Evolutionary conservation across 768 basidiomycete species (phyloP).

Genomic region (Suillus placidus): DNA sequence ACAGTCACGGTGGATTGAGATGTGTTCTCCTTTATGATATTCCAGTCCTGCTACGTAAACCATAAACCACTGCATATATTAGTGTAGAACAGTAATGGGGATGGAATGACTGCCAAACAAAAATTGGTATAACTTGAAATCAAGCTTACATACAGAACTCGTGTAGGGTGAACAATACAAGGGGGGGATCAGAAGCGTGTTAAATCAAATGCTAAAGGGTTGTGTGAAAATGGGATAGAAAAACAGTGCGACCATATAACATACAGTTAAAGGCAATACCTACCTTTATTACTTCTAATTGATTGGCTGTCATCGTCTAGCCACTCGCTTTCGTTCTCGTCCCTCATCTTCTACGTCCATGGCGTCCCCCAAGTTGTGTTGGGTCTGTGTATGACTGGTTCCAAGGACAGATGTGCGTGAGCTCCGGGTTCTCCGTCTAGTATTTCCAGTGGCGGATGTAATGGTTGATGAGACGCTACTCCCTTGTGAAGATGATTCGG

Average conservation of each 20-base stretch:
- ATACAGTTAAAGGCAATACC: constrained; percentile 12
- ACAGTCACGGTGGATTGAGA: neutral
- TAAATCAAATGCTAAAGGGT: constrained; percentile 6
- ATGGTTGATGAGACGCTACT: constrained; percentile 28
- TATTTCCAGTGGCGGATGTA: constrained; percentile 30
- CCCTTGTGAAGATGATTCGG: constrained; percentile 40
- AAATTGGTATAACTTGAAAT: constrained; percentile 10
- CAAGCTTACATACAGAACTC: constrained; percentile 8
- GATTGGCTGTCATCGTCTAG: constrained; percentile 50
- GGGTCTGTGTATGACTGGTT: constrained; percentile 42
- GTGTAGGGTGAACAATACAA: constrained; percentile 3
- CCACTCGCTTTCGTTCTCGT: constrained; percentile 73
- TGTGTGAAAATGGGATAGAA: neutral
- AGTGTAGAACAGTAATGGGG: constrained; percentile 5
- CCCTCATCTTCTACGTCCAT: constrained; percentile 82
- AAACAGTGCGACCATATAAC: constrained; percentile 4
- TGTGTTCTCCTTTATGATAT: neutral
- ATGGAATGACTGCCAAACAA: constrained; percentile 4
- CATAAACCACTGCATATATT: constrained; percentile 8
- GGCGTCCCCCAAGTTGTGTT: constrained; percentile 45
- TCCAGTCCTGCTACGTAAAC: neutral
- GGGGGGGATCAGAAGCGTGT: neutral
- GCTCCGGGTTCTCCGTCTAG: constrained; percentile 61
- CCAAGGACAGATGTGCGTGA: constrained; percentile 36
- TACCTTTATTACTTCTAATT: constrained; percentile 2